phyloP scores from a whole-genome alignment of 2,329 filamentous ascomycete genomes.

The Fusarium multiceps region DNA sequence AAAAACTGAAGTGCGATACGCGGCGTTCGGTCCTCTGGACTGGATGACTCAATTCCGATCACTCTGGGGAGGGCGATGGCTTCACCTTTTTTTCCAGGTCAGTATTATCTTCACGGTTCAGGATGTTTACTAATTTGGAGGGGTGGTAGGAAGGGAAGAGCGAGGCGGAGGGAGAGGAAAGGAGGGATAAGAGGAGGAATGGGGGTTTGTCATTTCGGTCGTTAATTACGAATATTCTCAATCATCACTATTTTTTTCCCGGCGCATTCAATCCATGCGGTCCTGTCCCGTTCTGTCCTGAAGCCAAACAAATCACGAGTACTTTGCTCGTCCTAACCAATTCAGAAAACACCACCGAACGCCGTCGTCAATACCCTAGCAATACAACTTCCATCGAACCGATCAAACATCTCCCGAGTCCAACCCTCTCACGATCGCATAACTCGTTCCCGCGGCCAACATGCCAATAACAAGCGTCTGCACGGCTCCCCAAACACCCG shows the following conservation, averaged over 20 bases:
- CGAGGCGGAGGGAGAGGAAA: neutral
- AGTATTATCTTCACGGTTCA: slow-evolving; percentile 34
- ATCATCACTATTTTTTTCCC: slow-evolving; percentile 12
- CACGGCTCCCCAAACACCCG: slow-evolving; percentile 68
- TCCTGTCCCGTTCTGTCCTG: neutral
- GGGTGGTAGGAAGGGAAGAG: neutral
- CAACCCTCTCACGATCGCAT: slow-evolving; percentile 69
- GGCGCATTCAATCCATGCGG: neutral
- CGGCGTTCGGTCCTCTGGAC: slow-evolving; percentile 67
- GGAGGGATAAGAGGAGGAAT: slow-evolving; percentile 21
- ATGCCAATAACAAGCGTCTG: slow-evolving; percentile 75
- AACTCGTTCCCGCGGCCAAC: slow-evolving; percentile 73
- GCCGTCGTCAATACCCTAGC: slow-evolving; percentile 23
- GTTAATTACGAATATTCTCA: slow-evolving; percentile 26
- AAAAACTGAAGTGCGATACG: slow-evolving; percentile 92
- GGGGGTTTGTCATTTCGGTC: slow-evolving; percentile 38
- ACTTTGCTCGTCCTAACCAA: slow-evolving; percentile 5
- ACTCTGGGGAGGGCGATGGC: slow-evolving; percentile 83
- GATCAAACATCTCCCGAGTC: slow-evolving; percentile 50
- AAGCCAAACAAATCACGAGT: slow-evolving; percentile 11
- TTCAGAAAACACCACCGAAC: slow-evolving; percentile 20
- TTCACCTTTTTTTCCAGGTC: slow-evolving; percentile 51
- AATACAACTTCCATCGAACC: neutral
- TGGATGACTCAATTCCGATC: slow-evolving; percentile 89
- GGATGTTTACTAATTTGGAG: slow-evolving; percentile 45